Evolutionary conservation across 2,329 filamentous ascomycete species (phyloP).

Genomic region (Aspergillus caelatus): DNA sequence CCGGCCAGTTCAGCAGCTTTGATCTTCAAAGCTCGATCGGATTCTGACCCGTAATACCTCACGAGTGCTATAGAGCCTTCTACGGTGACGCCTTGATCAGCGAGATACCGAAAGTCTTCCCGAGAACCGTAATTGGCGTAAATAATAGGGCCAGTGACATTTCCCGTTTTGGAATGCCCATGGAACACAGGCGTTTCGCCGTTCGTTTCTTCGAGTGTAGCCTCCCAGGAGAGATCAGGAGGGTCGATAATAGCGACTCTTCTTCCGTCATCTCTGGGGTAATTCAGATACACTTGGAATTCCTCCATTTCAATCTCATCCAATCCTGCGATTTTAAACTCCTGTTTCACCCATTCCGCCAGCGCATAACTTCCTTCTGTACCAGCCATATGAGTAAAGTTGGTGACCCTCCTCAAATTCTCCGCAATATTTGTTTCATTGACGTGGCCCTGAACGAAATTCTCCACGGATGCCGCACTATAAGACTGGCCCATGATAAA

Average conservation of each 20-base stretch:
- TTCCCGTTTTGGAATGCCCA: constrained; percentile 82
- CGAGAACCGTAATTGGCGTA: constrained; percentile 91
- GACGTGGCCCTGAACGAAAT: constrained; percentile 72
- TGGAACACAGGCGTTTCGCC: constrained; percentile 81
- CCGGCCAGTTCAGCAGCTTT: constrained; percentile 87
- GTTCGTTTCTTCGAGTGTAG: constrained; percentile 80
- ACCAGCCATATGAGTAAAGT: constrained; percentile 89
- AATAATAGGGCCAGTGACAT: constrained; percentile 81
- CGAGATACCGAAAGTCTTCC: constrained; percentile 76
- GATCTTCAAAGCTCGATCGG: constrained; percentile 77
- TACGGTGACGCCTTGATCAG: constrained; percentile 71
- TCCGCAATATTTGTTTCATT: constrained; percentile 71
- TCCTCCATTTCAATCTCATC: constrained; percentile 77
- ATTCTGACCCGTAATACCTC: constrained; percentile 74
- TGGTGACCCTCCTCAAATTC: constrained; percentile 75
- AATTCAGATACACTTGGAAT: constrained; percentile 90
- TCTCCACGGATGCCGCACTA: constrained; percentile 78
- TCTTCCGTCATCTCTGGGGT: constrained; percentile 75
- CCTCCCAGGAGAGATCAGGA: constrained; percentile 72
- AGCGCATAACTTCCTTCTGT: constrained; percentile 88
- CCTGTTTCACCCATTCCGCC: constrained; percentile 78
- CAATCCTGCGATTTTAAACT: constrained; percentile 72
- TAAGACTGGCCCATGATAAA: constrained; percentile 71
- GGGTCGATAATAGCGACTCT: constrained; percentile 77
- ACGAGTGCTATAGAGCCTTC: constrained; percentile 83